Evolutionary conservation across 1,139 yeast species (phyloP), one percentile per base, ranked within the genome.

Genomic region (Taphrina flavorubra): DNA sequence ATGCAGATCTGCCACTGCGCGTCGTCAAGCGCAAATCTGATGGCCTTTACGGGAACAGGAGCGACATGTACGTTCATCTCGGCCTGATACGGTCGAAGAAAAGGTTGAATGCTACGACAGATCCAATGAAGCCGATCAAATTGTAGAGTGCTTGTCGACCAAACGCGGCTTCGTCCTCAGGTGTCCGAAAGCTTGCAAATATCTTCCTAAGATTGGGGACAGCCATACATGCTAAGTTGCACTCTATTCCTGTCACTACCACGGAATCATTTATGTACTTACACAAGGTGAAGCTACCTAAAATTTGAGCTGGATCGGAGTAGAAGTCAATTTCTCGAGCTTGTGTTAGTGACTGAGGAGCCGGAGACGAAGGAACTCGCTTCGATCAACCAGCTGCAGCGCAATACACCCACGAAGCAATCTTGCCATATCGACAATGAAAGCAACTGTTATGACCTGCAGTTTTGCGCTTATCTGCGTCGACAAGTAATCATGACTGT

Each of bases 161-260:
- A 36, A 53, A 57, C 18, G 56, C 67, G 7, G 62, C 62, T 47
- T 58, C 62, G 61, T 63, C 67, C 37, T 63, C 67, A n/a, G 55
- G 44, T 34, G 59, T 53, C 14, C 59, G 47, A 20, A 63, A 63
- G 6, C 55, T 31, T 6, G 67, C 67, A 55, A 53, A 63, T 7
- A 63, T 63, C 55, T 63, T 63, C 16, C 67, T 20, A n/a, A 63
- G 61, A 46, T 63, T 63, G 36, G 67, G 67, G 36, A 63, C 36
- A 31, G 67, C 67, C 67, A 63, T 63, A 11, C 58, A 53, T 53
- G 44, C 40, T 34, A 49, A n/a, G 16, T n/a, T 44, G 13, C 47
- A n/a, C 18, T 7, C 47, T 44, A 16, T n/a, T 13, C 16, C 2
- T 44, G n/a, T 8, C n/a, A n/a, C 47, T 13, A 44, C 18, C 42